Percentiles rank a stretch among this genome's conserved stretches.
Conservation (phyloP, 2,329 filamentous ascomycete species). For the Trichoderma aggressivum region DNA sequence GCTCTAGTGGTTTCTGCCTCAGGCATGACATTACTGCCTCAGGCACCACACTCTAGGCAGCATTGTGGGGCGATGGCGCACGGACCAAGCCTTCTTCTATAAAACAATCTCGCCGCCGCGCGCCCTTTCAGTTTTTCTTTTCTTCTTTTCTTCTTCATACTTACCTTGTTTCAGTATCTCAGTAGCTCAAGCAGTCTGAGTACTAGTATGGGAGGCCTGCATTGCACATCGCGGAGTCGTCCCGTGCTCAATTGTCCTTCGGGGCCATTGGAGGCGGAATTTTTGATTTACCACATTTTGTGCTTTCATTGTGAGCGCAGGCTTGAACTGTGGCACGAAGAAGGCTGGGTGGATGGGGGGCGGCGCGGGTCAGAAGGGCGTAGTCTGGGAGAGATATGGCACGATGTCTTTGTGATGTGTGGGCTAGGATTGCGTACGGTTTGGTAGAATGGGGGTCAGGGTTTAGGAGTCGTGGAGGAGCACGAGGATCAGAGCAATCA, state of each 20-base stretch:
- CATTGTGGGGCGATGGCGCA: slow-evolving; percentile 18
- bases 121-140: slow-evolving; percentile 21
- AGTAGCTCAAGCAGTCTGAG: slow-evolving; percentile 44
- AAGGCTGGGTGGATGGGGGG: slow-evolving; percentile 31
- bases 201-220: slow-evolving; percentile 46
- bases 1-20: neutral
- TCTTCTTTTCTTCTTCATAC: slow-evolving; percentile 42
- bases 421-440: neutral
- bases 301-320: slow-evolving; percentile 44
- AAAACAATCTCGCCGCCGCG: slow-evolving; percentile 19
- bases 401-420: neutral
- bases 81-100: slow-evolving; percentile 24
- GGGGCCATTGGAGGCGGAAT: slow-evolving; percentile 50
- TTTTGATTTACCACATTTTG: slow-evolving; percentile 40
- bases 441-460: neutral
- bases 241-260: slow-evolving; percentile 49
- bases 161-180: slow-evolving; percentile 46
- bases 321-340: slow-evolving; percentile 41
- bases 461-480: neutral
- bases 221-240: slow-evolving; percentile 53
- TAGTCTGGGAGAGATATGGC: neutral
- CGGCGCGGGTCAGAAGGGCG: neutral
- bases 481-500: neutral
- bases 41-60: neutral
- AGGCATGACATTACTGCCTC: slow-evolving; percentile 17